phyloP scores from a whole-genome alignment of 768 basidiomycete species.

The Tricholoma hemisulphureum region DNA sequence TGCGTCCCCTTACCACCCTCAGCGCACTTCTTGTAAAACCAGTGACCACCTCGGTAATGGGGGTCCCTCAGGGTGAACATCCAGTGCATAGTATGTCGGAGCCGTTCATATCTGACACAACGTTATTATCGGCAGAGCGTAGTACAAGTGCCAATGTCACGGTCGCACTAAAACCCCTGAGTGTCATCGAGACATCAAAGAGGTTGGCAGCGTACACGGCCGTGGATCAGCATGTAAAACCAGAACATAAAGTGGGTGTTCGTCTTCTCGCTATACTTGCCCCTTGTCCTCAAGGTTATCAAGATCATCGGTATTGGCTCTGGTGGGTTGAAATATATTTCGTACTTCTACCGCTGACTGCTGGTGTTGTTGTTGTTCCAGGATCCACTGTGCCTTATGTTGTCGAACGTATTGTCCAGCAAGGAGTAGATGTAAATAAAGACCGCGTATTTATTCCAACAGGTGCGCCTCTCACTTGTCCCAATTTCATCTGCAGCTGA shows the following conservation, averaged over 20 bases:
- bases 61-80: background rate
- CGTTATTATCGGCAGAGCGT: background rate
- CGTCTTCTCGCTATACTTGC: background rate
- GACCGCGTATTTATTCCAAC: constrained; percentile 88
- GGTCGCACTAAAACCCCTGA: constrained; percentile 21
- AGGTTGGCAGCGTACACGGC: constrained; percentile 90
- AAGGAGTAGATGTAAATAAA: constrained; percentile 73
- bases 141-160: background rate
- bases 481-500: background rate
- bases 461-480: constrained; percentile 46
- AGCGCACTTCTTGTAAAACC: background rate
- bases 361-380: constrained; percentile 16
- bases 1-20: background rate
- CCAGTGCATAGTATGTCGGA: background rate
- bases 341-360: background rate
- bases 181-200: constrained; percentile 77
- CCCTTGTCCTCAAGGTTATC: background rate
- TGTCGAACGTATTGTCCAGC: constrained; percentile 88
- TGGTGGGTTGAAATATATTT: constrained; percentile 43
- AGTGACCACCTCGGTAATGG: background rate
- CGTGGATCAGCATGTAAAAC: constrained; percentile 83
- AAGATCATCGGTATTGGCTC: constrained; percentile 89
- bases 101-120: background rate
- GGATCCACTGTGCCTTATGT: constrained; percentile 96
- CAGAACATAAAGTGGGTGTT: constrained; percentile 73